Evolutionary conservation across 2,329 filamentous ascomycete genomes (phyloP).

Genomic region (Diaporthe humulicola): DNA sequence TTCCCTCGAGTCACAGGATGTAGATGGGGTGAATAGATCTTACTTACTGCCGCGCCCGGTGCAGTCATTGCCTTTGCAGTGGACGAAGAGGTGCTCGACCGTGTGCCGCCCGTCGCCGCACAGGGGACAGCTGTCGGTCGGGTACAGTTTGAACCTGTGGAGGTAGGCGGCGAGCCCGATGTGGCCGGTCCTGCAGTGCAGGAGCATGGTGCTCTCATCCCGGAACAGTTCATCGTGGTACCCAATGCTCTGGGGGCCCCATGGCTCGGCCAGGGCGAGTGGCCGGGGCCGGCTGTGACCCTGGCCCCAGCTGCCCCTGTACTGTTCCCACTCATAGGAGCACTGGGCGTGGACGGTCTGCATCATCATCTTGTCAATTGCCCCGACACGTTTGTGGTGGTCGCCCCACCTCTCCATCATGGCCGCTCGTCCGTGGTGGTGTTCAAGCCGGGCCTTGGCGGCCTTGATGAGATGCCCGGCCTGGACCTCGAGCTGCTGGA

Average conservation of each 20-base stretch:
- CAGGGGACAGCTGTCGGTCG: not conserved
- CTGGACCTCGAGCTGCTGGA: not conserved
- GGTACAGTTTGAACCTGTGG: not conserved
- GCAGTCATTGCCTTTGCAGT: not conserved
- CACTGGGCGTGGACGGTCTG: not conserved
- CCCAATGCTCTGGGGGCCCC: not conserved
- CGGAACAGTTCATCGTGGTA: not conserved
- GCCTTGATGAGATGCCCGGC: not conserved
- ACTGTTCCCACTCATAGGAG: not conserved
- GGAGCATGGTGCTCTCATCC: not conserved
- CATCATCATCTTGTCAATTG: not conserved
- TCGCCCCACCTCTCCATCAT: not conserved
- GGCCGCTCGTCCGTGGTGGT: not conserved
- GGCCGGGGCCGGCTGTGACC: not conserved
- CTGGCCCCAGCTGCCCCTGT: not conserved
- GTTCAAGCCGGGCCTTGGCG: not conserved
- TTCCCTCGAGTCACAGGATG: no score
- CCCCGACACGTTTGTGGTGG: not conserved
- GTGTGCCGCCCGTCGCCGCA: not conserved
- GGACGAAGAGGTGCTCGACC: conserved; percentile 14
- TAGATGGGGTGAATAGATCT: no score
- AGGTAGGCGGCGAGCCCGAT: not conserved
- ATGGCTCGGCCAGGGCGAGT: not conserved
- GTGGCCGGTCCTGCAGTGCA: conserved; percentile 6
- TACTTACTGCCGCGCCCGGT: not conserved